A percentile compares a stretch with the other conserved stretches of the same genome.
Conservation (phyloP, 768 basidiomycete species). For the Leccinum variicolor region DNA sequence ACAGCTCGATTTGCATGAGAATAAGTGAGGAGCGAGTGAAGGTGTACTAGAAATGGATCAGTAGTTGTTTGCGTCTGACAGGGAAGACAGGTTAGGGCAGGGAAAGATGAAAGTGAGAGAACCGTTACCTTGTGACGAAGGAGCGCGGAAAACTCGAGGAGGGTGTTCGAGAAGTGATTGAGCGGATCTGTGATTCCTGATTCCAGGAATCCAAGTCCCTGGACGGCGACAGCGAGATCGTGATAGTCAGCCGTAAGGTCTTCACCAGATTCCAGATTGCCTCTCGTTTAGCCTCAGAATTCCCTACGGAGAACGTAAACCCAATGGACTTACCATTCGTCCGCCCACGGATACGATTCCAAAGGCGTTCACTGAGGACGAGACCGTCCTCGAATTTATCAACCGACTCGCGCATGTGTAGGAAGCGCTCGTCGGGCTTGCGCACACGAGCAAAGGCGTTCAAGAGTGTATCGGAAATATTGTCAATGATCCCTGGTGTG, state of each 20-base stretch:
- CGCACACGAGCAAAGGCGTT: slow-evolving; percentile 95
- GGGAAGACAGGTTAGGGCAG: not conserved
- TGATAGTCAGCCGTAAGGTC: slow-evolving; percentile 98
- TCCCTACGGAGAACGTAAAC: slow-evolving; percentile 30
- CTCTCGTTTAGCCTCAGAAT: slow-evolving; percentile 87
- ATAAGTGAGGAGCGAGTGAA: slow-evolving; percentile 92
- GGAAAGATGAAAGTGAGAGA: not conserved
- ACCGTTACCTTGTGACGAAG: slow-evolving; percentile 72
- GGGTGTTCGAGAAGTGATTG: slow-evolving; percentile 94
- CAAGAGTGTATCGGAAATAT: slow-evolving; percentile 90
- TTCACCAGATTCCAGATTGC: slow-evolving; percentile 76
- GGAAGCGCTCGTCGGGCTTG: slow-evolving; percentile 95
- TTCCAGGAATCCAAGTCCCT: slow-evolving; percentile 96
- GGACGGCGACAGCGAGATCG: slow-evolving; percentile 92
- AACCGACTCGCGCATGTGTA: slow-evolving; percentile 85
- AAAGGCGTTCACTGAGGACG: slow-evolving; percentile 73
- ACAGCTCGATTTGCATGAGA: slow-evolving; percentile 92
- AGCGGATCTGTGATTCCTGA: slow-evolving; percentile 97
- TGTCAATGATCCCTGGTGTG: slow-evolving; percentile 82
- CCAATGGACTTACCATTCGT: slow-evolving; percentile 71
- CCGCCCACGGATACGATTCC: slow-evolving; percentile 71
- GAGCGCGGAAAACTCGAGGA: slow-evolving; percentile 91
- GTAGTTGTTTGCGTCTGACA: slow-evolving; percentile 81
- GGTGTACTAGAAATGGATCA: slow-evolving; percentile 86
- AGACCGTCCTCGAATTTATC: slow-evolving; percentile 98